phyloP scores from a whole-genome alignment of 176 grass and related monocot genomes.

The Bromus sterilis region DNA sequence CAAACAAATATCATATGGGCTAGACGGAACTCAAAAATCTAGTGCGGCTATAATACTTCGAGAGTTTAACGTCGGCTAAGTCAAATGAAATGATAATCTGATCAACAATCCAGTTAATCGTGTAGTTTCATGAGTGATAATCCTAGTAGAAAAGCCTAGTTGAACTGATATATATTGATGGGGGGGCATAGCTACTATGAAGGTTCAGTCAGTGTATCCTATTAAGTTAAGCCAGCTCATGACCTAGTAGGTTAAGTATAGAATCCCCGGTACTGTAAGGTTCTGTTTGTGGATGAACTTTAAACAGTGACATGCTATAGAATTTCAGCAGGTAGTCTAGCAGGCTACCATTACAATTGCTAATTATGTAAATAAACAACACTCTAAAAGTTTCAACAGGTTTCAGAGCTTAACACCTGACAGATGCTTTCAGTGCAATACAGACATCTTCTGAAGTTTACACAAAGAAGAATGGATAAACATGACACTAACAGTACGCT shows the following conservation, averaged over 20 bases:
- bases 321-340: neutral
- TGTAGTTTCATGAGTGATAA: neutral
- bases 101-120: neutral
- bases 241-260: neutral
- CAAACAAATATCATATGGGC: neutral
- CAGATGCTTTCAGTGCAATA: neutral
- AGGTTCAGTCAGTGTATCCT: neutral
- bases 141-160: neutral
- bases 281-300: neutral
- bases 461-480: neutral
- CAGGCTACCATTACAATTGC: neutral
- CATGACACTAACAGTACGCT: conserved; percentile 11
- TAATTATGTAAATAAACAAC: neutral
- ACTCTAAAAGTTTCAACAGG: neutral
- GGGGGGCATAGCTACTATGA: neutral
- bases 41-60: neutral
- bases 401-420: neutral
- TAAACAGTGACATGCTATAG: neutral
- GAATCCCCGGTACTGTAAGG: neutral
- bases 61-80: neutral
- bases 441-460: neutral
- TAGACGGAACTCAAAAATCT: neutral
- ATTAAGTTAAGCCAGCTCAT: neutral
- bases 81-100: neutral
- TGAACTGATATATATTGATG: neutral